Base-by-base conservation (phyloP, 78 protist genomes). In the Goniomonas avonlea region DNA sequence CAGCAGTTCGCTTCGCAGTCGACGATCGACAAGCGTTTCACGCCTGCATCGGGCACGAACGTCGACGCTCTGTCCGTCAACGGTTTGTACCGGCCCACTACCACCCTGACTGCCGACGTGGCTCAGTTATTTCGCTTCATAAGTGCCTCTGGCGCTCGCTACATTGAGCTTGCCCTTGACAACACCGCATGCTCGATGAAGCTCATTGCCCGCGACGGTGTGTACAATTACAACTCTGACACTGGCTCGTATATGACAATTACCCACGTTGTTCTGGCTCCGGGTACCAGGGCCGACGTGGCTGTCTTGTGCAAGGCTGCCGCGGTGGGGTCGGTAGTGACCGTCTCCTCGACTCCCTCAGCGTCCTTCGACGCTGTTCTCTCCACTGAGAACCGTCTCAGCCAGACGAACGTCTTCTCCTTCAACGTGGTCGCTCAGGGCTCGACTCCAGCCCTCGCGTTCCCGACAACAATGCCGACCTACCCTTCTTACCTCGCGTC, bases 171-270 rank as follows among this genome's bases (percentile, higher is more conserved):
- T 15, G 7, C 23, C 37, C 23, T 78, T 27, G 11, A 65, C 43
- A 40, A 29, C 27, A 59, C 21, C 34, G 27, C 18, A 15, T 78
- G 82, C 13, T 25, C 13, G 37, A 56, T 78, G 40, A 55, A 45
- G 34, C 37, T 78, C 8, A 13, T 78, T 23, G 82, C 82, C 34
- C 17, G 71, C 31, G 82, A 78, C 73, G 82, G 82, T 25, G 15
- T 78, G 8, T 78, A 38, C 48, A 39, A 66, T 7, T 25, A 32
- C 13, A 78, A 25, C 18, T 23, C 56, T 50, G 56, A 20, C 56
- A 50, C 29, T 20, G 56, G 56, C 18, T 32, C 76, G 50, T 66
- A 65, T 27, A 11, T 78, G 38, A 15, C 13, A n/a, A 23, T 78
- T 21, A 7, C 68, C 35, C 11, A 39, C 9, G 23, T 78, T 78